Evolutionary conservation across 768 basidiomycete genomes (phyloP), one percentile per base, ranked within the genome.

Genomic region (Leccinellum rugosiceps): DNA sequence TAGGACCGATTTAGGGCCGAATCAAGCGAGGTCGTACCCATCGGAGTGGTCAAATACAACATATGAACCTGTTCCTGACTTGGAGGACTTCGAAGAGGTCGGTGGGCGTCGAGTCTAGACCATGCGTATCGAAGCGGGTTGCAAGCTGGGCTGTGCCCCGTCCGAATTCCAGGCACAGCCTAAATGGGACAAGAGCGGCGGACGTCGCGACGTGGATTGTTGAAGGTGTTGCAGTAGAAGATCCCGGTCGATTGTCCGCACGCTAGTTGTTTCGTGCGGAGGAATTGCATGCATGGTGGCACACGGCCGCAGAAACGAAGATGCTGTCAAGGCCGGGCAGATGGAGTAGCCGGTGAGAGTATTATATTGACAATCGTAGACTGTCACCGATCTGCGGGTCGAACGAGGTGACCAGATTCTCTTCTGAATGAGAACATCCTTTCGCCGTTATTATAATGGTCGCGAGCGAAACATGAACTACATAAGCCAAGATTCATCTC

Each of bases 171-270:
- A 61, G 60, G 54, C 21, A 45, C 44, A 17, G 7, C 43, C 32
- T 17, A 17, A 13, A 28, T 31, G 28, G 48, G 6, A 38, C n/a
- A 30, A 34, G 41, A 41, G 35, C 4, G 53, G 35, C 30, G 26
- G 23, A 38, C 14, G 28, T 25, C 30, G 44, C 10, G 41, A 46
- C 5, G 47, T 57, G 61, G 55, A 62, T 62, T 49, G 21, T 17
- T 31, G 25, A 17, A 23, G 13, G 34, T 17, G 35, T 34, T 45
- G 19, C 31, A 38, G 26, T 26, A 46, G 56, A 21, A 25, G 25
- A 47, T 32, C 57, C 34, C 14, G 21, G 19, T 44, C 9, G 28
- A 28, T 30, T n/a, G 47, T 48, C 10, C 28, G 28, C n/a, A 17
- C 28, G 28, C 26, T 30, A n/a, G 17, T 13, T 15, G 26, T 41